phyloP scores from a whole-genome alignment of 2,329 filamentous ascomycete genomes.

The Diplodia intermedia region DNA sequence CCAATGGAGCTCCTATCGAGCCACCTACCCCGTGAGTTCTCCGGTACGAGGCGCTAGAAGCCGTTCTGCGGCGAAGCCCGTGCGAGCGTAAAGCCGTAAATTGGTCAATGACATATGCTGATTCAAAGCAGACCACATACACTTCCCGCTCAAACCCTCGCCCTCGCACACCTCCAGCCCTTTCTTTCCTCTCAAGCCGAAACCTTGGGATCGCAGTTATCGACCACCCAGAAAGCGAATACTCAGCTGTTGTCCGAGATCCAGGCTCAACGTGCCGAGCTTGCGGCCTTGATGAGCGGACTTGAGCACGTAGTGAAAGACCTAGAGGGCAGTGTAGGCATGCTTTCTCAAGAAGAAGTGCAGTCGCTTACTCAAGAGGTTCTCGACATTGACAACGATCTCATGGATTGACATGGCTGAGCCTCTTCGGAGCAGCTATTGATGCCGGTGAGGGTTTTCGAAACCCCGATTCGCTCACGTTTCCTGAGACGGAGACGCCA shows the following conservation, averaged over 20 bases:
- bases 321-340: slow-evolving; percentile 58
- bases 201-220: slow-evolving; percentile 59
- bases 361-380: slow-evolving; percentile 46
- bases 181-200: slow-evolving; percentile 60
- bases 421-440: background rate
- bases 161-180: slow-evolving; percentile 65
- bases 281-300: slow-evolving; percentile 60
- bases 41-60: background rate
- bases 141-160: slow-evolving; percentile 62
- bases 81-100: slow-evolving; percentile 3
- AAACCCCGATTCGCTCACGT: background rate
- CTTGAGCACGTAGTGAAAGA: slow-evolving; percentile 65
- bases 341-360: slow-evolving; percentile 49
- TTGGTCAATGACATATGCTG: background rate
- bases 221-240: slow-evolving; percentile 60
- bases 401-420: background rate
- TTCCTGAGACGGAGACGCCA: background rate
- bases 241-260: slow-evolving; percentile 59
- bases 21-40: slow-evolving; percentile 36
- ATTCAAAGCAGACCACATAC: slow-evolving; percentile 60
- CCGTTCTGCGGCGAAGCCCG: slow-evolving; percentile 9
- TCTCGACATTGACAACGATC: slow-evolving; percentile 40
- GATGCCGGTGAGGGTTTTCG: background rate
- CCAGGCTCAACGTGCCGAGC: slow-evolving; percentile 62
- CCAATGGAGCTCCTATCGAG: slow-evolving; percentile 46